phyloP scores from a whole-genome alignment of 768 basidiomycete species.

The Collybia mongolica region DNA sequence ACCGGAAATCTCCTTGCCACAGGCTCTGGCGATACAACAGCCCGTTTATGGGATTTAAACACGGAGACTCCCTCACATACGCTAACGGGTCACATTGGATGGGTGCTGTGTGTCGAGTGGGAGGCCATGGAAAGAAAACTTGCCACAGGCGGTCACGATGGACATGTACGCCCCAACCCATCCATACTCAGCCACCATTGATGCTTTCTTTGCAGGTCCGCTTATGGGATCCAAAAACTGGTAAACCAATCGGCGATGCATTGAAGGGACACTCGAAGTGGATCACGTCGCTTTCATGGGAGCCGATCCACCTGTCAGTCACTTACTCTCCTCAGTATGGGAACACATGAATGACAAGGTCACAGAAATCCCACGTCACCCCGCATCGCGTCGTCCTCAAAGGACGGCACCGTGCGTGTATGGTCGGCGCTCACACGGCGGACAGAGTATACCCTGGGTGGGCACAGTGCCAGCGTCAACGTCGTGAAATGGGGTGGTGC shows the following conservation, averaged over 20 bases:
- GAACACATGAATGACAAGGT: background rate
- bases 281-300: conserved; percentile 95
- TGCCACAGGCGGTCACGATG: conserved; percentile 94
- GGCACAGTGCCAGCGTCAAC: conserved; percentile 93
- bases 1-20: conserved; percentile 91
- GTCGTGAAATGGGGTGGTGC: conserved; percentile 96
- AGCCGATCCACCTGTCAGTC: conserved; percentile 84
- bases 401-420: conserved; percentile 94
- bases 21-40: conserved; percentile 92
- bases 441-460: conserved; percentile 83
- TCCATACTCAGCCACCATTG: background rate
- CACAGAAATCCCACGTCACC: conserved; percentile 73
- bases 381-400: conserved; percentile 91
- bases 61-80: conserved; percentile 91
- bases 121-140: conserved; percentile 88
- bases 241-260: conserved; percentile 85
- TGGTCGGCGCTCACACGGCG: conserved; percentile 79
- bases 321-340: conserved; percentile 4
- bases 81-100: conserved; percentile 86
- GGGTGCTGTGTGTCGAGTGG: conserved; percentile 98
- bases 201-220: conserved; percentile 46
- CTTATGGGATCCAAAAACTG: conserved; percentile 92
- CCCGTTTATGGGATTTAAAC: conserved; percentile 90
- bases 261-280: conserved; percentile 94
- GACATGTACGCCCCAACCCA: conserved; percentile 56